These are phyloP conservation scores for Crepidotus sp. DNA, from an alignment of 1,284 basidiomycete species.

Conservation along the genomic window DNA sequence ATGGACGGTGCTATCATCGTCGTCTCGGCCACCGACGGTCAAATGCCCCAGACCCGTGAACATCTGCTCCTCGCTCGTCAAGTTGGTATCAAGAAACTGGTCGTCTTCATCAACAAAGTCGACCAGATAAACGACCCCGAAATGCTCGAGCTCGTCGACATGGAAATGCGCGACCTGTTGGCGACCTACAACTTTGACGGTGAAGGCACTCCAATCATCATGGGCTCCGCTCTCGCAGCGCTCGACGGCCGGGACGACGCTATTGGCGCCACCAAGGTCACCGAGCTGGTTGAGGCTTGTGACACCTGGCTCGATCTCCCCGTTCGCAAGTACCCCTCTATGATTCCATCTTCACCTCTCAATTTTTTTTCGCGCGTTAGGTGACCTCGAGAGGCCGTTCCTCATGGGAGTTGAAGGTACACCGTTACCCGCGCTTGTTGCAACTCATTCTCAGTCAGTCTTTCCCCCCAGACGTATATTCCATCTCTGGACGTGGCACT, in stretches of 20 bases:
- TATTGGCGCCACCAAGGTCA: slow-evolving; percentile 77
- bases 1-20: slow-evolving; percentile 98
- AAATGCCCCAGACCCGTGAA: slow-evolving; percentile 99
- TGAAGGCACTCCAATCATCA: slow-evolving; percentile 93
- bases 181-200: slow-evolving; percentile 92
- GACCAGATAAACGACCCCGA: slow-evolving; percentile 95
- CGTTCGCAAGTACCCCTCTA: slow-evolving; percentile 52
- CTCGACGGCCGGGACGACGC: slow-evolving; percentile 79
- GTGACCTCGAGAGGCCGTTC: slow-evolving; percentile 97
- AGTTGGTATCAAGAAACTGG: slow-evolving; percentile 96
- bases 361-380: slow-evolving; percentile 28
- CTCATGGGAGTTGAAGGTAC: slow-evolving; percentile 87
- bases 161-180: slow-evolving; percentile 99
- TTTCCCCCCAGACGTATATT: slow-evolving; percentile 80
- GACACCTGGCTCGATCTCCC: slow-evolving; percentile 96
- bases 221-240: slow-evolving; percentile 94
- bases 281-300: slow-evolving; percentile 81
- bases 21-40: slow-evolving; percentile 97
- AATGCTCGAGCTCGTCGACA: slow-evolving; percentile 99
- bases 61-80: slow-evolving; percentile 96
- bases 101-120: slow-evolving; percentile 99
- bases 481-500: slow-evolving; percentile 97
- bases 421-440: slow-evolving; percentile 3
- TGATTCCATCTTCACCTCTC: background rate
- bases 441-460: slow-evolving; percentile 5